Evolutionary conservation across 371 early-diverging fungal species (phyloP), one percentile per base, ranked within the genome.

Genomic region (Mortierella sp.): DNA sequence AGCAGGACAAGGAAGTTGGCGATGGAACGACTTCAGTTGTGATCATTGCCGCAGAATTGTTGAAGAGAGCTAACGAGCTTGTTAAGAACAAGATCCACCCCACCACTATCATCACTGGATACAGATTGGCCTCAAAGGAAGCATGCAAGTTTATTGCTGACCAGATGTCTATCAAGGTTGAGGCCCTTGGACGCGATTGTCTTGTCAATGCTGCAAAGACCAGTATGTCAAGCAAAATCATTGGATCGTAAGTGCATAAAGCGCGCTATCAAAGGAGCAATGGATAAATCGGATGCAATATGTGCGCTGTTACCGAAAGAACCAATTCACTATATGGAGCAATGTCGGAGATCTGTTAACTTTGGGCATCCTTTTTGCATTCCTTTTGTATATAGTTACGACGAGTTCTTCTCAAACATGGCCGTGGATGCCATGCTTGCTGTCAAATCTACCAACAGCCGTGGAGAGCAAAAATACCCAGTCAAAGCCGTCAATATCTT

Each of bases 11-110:
- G 75, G 99, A 99, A 88, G 99, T 99, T 8, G 99, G 99, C 23
- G 99, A 99, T 83, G 99, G 99, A 45, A 99, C 99, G 28, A 99
- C 99, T 1, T 96, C 97, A 37, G 99, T 99, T n/a, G 99, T 99
- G 51, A 92, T 99, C 59, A 94, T 99, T 72, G 99, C 99, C 17
- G 96, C 98, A 55, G 98, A 97, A 84, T 89, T 99, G 61, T 92
- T 99, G 79, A 93, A 95, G 74, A 91, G 98, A 69, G 99, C 99
- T 75, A 96, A 97, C 78, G 97, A 97, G 66, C 88, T 99, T 61
- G 97, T 99, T 55, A 96, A 98, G 87, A 96, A 96, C 86, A 98
- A 97, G 78, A 97, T 99, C 84, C 99, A 99, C 86, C 98, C 99
- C 7, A 97, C 98, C 43, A 97, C 97, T 49, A 97, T 99, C 85